A percentile compares a stretch with the other conserved stretches of the same genome.
Conservation (phyloP, 2,329 filamentous ascomycete genomes). For the Akanthomyces lecanii region DNA sequence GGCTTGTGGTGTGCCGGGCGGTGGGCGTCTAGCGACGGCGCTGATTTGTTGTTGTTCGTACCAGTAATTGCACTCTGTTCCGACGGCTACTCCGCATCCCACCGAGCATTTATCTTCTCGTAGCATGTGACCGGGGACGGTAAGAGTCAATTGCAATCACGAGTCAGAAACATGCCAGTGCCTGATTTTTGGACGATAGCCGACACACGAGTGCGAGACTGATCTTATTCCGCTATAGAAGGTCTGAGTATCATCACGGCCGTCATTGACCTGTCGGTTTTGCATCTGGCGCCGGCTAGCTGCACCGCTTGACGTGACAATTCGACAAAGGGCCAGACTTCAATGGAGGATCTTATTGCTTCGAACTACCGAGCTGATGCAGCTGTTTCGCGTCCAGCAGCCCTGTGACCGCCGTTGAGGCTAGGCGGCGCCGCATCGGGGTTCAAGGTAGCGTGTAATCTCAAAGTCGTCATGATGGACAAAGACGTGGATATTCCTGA, state of each 20-base stretch:
- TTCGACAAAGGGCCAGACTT: too few species aligned
- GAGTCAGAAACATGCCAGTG: background rate
- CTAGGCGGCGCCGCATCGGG: background rate
- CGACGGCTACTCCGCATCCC: background rate
- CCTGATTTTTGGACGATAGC: background rate
- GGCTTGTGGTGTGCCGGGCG: background rate
- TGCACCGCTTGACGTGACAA: background rate
- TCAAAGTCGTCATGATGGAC: background rate
- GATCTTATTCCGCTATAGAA: background rate
- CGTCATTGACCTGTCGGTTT: background rate
- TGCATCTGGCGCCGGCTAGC: background rate
- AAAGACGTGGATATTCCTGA: background rate
- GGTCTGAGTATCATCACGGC: background rate
- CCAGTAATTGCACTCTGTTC: background rate
- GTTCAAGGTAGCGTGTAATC: background rate
- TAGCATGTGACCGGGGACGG: background rate
- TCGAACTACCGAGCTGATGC: background rate
- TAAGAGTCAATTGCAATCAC: background rate
- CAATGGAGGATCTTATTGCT: background rate
- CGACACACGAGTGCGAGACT: too few species aligned
- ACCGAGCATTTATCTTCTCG: background rate
- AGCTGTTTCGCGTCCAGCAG: too few species aligned
- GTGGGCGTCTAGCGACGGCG: background rate
- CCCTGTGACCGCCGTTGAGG: background rate
- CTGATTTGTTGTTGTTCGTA: too few species aligned